These are phyloP conservation scores for Stereocaulon alpinum DNA, from an alignment of 495 filamentous ascomycete species.

Conservation along the genomic window DNA sequence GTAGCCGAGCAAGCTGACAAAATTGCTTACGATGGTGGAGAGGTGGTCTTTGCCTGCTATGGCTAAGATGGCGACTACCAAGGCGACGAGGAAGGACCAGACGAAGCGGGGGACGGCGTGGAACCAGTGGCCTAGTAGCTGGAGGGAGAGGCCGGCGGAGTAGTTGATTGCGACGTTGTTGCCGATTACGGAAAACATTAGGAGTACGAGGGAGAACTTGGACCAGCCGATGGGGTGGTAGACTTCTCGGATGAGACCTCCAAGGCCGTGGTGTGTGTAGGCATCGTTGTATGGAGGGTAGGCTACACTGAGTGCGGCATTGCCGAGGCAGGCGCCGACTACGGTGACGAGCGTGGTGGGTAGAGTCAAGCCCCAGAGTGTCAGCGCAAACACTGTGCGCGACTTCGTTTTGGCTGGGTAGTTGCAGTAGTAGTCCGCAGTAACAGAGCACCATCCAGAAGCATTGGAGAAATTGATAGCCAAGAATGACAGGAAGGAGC, in stretches of 20 bases:
- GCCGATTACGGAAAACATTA: conserved; percentile 26
- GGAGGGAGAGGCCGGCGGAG: conserved; percentile 35
- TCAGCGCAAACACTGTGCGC: conserved; percentile 44
- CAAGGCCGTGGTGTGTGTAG: conserved; percentile 38
- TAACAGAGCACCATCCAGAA: conserved; percentile 51
- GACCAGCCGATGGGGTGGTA: conserved; percentile 47
- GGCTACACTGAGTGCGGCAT: conserved; percentile 36
- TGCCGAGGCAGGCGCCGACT: conserved; percentile 42
- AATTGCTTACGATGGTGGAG: conserved; percentile 38
- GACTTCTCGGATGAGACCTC: conserved; percentile 44
- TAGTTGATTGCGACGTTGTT: conserved; percentile 38
- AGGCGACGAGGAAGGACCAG: conserved; percentile 37
- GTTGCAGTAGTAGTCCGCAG: conserved; percentile 52
- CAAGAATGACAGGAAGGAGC: conserved; percentile 41
- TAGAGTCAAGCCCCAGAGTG: conserved; percentile 34
- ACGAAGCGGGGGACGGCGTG: conserved; percentile 37
- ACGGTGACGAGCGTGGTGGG: conserved; percentile 49
- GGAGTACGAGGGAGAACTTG: conserved; percentile 46
- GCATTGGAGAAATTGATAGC: conserved; percentile 48
- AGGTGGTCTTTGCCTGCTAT: conserved; percentile 40
- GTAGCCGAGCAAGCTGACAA: conserved; percentile 50
- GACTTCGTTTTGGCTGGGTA: conserved; percentile 44
- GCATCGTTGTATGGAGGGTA: conserved; percentile 24
- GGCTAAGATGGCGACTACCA: conserved; percentile 31
- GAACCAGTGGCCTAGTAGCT: conserved; percentile 30